These are phyloP conservation scores for Babesia bovis DNA, from an alignment of 169 alveolate species.

Conservation along the genomic window DNA sequence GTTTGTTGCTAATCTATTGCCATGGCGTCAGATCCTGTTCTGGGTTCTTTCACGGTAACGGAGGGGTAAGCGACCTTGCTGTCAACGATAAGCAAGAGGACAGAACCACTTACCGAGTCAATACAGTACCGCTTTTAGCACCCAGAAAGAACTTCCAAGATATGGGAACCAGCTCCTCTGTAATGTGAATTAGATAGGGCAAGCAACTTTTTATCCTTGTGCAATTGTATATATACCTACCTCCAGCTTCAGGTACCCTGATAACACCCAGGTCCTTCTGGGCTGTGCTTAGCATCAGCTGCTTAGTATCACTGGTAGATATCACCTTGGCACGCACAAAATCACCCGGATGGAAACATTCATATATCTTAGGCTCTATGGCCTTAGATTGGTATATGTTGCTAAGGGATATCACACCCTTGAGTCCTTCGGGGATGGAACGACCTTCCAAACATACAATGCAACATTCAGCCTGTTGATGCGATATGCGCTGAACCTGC, in stretches of 20 bases:
- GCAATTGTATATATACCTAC: too few species aligned
- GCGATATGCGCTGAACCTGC: slow-evolving; percentile 25
- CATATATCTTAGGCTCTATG: slow-evolving; percentile 42
- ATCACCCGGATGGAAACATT: slow-evolving; percentile 67
- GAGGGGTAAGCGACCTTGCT: slow-evolving; percentile 38
- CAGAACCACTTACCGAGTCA: slow-evolving; percentile 24
- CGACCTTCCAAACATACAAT: slow-evolving; percentile 29
- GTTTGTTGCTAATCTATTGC: not conserved
- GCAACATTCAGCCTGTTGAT: slow-evolving; percentile 59
- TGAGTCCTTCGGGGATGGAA: slow-evolving; percentile 17
- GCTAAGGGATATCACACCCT: slow-evolving; percentile 40
- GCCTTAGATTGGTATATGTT: slow-evolving; percentile 60
- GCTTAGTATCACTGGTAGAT: slow-evolving; percentile 52
- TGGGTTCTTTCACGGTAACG: too few species aligned
- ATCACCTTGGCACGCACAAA: slow-evolving; percentile 48
- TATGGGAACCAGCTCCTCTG: slow-evolving; percentile 56
- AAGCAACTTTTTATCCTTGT: too few species aligned
- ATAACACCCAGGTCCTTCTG: slow-evolving; percentile 54
- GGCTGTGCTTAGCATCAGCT: slow-evolving; percentile 45
- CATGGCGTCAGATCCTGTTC: not conserved
- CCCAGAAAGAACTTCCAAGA: slow-evolving; percentile 68
- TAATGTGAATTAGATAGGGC: not conserved
- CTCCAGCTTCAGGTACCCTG: slow-evolving; percentile 6
- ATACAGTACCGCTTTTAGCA: slow-evolving; percentile 28
- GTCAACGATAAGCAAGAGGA: not conserved